Percentiles rank a stretch among this genome's conserved stretches.
Evolutionary conservation across 2,329 filamentous ascomycete species (phyloP).

Genomic region (Diaporthe sp.): DNA sequence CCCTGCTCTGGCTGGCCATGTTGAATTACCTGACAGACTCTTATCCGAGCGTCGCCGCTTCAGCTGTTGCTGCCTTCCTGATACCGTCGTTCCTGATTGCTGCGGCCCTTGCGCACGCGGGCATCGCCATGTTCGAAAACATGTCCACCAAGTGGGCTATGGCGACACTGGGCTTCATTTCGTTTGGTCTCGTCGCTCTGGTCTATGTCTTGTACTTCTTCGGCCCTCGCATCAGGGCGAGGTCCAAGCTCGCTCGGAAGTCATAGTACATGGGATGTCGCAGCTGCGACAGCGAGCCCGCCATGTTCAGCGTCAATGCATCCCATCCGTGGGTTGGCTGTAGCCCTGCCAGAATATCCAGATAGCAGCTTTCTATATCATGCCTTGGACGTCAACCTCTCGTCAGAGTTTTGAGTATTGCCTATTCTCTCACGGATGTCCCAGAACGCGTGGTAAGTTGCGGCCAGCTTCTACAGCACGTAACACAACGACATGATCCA

Average conservation of each 20-base stretch:
- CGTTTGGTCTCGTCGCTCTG: constrained; percentile 52
- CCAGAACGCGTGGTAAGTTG: background rate
- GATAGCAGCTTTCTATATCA: constrained; percentile 5
- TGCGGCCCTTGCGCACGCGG: constrained; percentile 52
- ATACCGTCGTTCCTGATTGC: constrained; percentile 58
- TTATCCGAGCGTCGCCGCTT: constrained; percentile 56
- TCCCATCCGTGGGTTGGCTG: background rate
- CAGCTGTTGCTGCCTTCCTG: constrained; percentile 56
- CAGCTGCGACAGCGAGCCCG: background rate
- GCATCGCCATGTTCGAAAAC: constrained; percentile 52
- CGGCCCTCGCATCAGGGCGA: constrained; percentile 48
- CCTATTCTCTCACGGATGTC: background rate
- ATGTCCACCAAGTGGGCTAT: constrained; percentile 56
- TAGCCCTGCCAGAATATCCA: background rate
- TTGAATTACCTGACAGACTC: constrained; percentile 57
- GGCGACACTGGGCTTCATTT: constrained; percentile 55
- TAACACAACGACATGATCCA: background rate
- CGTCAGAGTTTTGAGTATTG: background rate
- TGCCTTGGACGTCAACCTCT: background rate
- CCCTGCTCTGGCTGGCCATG: constrained; percentile 58
- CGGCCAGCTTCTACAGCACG: background rate
- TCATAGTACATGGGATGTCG: constrained; percentile 14
- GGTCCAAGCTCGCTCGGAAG: constrained; percentile 51
- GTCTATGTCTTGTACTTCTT: constrained; percentile 58
- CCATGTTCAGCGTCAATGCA: background rate